Base-by-base conservation (phyloP, 495 filamentous ascomycete species). In the Venustampulla echinocandica region DNA sequence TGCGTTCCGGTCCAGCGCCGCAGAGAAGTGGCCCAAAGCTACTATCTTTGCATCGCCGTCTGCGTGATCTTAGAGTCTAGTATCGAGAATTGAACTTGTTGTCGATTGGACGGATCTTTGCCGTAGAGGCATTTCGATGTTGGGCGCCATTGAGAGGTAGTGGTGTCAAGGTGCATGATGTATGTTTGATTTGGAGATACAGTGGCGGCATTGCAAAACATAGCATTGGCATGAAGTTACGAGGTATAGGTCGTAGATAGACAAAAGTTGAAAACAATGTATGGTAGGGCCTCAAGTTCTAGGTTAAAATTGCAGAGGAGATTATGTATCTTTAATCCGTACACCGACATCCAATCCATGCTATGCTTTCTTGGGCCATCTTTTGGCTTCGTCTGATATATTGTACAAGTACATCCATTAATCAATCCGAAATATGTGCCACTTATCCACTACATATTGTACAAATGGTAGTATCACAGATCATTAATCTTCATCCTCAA, bases 21-120 rank as follows among this genome's bases (percentile, higher is more conserved):
- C 67, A 42, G 62, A 69, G 53, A 80, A 77, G 69, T 93, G 86
- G 80, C 80, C 81, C 0, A 75, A 87, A 58, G 80, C 83, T 14
- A 75, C 71, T 1, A 61, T 72, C 4, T 87, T 89, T 52, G 52
- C 59, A 10, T 30, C n/a, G n/a, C 21, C 48, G 24, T 47, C 40
- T 23, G 20, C 35, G 21, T 52, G 32, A 43, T 46, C 22, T 32
- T n/a, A n/a, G n/a, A n/a, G 1, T 30, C 14, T 17, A 10, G 25
- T 22, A 35, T 14, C 33, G 13, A 15, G 17, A 47, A 14, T 23
- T 25, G 17, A 15, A 10, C 13, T 7, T 15, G n/a, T 23, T 15
- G n/a, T 44, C 13, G 23, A 25, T 30, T 32, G 6, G 13, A 24
- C 27, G 41, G 15, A 33, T 13, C 21, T 19, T 35, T 14, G 3